Conservation (phyloP, 2,329 filamentous ascomycete species). For the Didymellaceae sp. region DNA sequence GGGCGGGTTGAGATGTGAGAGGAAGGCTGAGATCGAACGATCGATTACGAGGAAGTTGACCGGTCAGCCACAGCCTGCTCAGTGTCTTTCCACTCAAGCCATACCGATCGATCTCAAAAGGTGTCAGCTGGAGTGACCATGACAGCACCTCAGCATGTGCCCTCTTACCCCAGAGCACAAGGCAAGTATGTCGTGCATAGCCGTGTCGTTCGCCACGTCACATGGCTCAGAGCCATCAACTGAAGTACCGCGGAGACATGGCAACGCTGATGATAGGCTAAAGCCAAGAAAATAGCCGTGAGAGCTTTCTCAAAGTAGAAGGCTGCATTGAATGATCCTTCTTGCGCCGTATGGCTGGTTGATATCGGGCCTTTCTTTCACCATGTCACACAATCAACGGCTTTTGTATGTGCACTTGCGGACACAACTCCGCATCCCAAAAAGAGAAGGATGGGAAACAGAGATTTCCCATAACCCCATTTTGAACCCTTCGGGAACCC, state of each 20-base stretch:
- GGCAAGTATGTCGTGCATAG: constrained; percentile 13
- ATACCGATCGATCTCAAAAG: not conserved
- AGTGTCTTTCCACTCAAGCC: not conserved
- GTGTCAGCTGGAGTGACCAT: not conserved
- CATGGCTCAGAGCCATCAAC: not conserved
- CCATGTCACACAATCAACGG: constrained; percentile 11
- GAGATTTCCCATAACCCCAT: too few relatives aligned
- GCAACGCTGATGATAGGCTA: not conserved
- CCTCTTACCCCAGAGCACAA: constrained; percentile 1
- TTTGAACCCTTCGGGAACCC: not conserved
- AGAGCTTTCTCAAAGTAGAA: constrained; percentile 1
- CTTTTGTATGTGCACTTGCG: constrained; percentile 5
- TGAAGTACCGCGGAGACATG: not conserved
- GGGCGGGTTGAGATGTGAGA: not conserved
- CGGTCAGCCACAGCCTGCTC: not conserved
- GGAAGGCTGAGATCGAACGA: not conserved
- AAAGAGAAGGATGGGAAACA: too few relatives aligned
- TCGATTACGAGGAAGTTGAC: not conserved
- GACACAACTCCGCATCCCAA: constrained; percentile 1
- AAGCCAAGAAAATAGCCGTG: not conserved
- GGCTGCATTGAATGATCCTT: constrained; percentile 3
- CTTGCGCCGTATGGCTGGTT: constrained; percentile 5
- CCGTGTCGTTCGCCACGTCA: constrained; percentile 4
- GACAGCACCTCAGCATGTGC: constrained; percentile 1
- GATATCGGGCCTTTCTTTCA: constrained; percentile 9